Base-by-base conservation (phyloP, 768 basidiomycete species). In the Suillus fuscotomentosus region DNA sequence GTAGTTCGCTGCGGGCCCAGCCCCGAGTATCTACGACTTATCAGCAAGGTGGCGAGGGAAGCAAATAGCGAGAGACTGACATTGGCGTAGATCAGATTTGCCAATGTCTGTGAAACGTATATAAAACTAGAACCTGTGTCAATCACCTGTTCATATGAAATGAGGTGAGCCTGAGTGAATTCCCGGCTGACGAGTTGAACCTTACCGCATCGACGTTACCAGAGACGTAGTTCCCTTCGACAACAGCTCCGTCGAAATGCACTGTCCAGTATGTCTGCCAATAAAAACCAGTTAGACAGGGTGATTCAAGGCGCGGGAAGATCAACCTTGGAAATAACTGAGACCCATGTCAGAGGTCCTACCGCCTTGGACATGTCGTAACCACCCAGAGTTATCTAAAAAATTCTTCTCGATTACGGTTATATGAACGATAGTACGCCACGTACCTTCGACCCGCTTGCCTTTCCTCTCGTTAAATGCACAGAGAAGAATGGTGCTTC, bases 41-140 rank as follows among this genome's bases (percentile, higher is more conserved):
- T 36, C 50, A 60, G 7, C 10, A 61, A 50, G 31, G 43, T 22
- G 5, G 15, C 13, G n/a, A 13, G 8, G 11, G 42, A 54, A 43
- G 8, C 5, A 27, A 14, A 17, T 2, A 24, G 42, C 45, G 8
- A 2, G 3, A 14, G 34, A 53, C 77, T 56, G 27, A 83, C 85
- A 68, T 71, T 67, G 3, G 67, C 61, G 73, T 89, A 90, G 63
- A 90, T 80, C 10, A 72, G 67, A 3, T 69, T 57, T 5, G 81
- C 84, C 41, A 84, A 66, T 0, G 69, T 48, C 45, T 75, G 70
- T 2, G 87, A 86, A 8, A 88, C 65, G 72, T 89, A 89, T 63
- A 89, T 84, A 34, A 89, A 76, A 36, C 87, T 85, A 3, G 88
- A 88, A 38, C 89, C 88, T 0, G 88, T 87, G 70, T 90, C 89